Conservation (phyloP, 2,329 filamentous ascomycete species). For the Calonectria pseudoreteaudii region DNA sequence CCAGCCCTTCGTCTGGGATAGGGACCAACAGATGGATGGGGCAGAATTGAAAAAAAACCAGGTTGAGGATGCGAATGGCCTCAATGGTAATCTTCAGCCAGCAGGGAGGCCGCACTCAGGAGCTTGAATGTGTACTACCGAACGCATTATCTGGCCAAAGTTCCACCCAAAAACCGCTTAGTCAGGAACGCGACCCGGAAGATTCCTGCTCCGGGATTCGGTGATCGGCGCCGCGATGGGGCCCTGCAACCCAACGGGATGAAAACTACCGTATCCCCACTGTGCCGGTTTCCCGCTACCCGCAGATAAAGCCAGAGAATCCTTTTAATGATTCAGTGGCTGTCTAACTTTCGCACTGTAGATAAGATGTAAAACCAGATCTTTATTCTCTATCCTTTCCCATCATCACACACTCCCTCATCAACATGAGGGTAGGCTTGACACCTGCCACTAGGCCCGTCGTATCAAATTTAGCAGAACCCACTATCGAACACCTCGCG, state of each 20-base stretch:
- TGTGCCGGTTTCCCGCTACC: constrained; percentile 8
- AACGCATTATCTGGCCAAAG: constrained; percentile 42
- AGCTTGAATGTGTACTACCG: constrained; percentile 37
- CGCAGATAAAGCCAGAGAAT: background rate
- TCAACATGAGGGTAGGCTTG: background rate
- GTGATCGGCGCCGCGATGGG: constrained; percentile 2
- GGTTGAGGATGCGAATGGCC: constrained; percentile 12
- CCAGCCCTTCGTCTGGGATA: background rate
- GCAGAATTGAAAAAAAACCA: constrained; percentile 10
- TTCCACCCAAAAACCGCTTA: constrained; percentile 37
- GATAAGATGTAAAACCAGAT: background rate
- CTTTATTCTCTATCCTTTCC: background rate
- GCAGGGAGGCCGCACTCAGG: constrained; percentile 36
- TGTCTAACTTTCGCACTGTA: background rate
- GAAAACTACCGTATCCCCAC: constrained; percentile 1
- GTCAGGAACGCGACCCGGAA: constrained; percentile 37
- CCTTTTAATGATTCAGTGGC: background rate
- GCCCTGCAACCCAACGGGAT: background rate
- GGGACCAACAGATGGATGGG: background rate
- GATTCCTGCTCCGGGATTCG: constrained; percentile 25
- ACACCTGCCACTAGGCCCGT: background rate
- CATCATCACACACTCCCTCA: background rate
- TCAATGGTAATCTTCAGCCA: constrained; percentile 31
- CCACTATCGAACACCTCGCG: background rate
- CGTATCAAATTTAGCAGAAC: background rate